A percentile compares a stretch with the other conserved stretches of the same genome.
Evolutionary conservation across 2,329 filamentous ascomycete genomes (phyloP).

Genomic region (Teratosphaeria viscida): DNA sequence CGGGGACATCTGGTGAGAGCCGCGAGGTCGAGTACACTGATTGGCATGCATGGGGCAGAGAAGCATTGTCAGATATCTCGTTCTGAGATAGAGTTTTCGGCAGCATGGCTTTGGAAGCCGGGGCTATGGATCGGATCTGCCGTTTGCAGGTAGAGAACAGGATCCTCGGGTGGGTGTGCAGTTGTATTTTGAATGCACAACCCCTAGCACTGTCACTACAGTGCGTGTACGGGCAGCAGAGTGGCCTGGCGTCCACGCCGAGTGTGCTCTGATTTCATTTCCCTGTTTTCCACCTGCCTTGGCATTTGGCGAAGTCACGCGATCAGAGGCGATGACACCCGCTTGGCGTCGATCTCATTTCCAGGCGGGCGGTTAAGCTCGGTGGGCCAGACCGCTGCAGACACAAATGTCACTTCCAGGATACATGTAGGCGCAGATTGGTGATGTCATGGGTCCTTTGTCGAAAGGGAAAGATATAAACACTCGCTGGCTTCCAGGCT

Average conservation of each 20-base stretch:
- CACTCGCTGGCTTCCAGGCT: background rate
- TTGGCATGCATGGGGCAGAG: too few species aligned
- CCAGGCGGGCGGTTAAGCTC: background rate
- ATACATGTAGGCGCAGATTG: background rate
- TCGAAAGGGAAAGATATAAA: background rate
- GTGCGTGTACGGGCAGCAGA: background rate
- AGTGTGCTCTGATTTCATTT: background rate
- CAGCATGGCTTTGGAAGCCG: background rate
- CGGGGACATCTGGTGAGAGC: slow-evolving; percentile 20
- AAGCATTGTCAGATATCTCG: background rate
- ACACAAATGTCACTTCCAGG: background rate
- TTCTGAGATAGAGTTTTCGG: background rate
- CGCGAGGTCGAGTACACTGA: too few species aligned
- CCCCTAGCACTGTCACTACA: background rate
- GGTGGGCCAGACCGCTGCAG: background rate
- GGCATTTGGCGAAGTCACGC: background rate
- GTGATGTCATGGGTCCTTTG: background rate
- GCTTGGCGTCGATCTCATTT: background rate
- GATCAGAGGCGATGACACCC: background rate
- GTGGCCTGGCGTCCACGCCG: background rate
- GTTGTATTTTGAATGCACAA: background rate
- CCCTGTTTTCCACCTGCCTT: background rate
- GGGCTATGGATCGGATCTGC: background rate
- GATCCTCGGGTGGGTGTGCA: background rate
- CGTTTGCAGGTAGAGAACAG: background rate